Evolutionary conservation across 176 grass and related monocot species (phyloP).

Genomic region (Stipa capillata): DNA sequence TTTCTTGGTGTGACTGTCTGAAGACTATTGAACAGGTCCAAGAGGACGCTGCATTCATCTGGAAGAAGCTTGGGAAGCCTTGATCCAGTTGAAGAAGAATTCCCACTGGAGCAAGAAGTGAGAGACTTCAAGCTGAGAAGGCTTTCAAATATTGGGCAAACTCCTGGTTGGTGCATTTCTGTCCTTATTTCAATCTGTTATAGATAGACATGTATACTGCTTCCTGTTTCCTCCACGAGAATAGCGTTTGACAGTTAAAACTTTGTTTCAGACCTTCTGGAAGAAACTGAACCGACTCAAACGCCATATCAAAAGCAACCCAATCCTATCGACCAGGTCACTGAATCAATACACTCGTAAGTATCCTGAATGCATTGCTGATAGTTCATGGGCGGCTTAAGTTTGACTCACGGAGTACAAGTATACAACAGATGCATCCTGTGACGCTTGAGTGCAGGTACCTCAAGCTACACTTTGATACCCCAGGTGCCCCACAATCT

Average conservation of each 20-base stretch:
- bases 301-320: conserved; percentile 36
- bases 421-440: background rate
- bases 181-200: background rate
- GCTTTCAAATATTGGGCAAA: conserved; percentile 41
- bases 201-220: background rate
- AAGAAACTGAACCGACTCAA: conserved; percentile 77
- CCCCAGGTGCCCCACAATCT: conserved; percentile 38
- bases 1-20: background rate
- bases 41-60: conserved; percentile 68
- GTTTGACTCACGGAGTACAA: conserved; percentile 1
- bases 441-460: conserved; percentile 42
- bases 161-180: conserved; percentile 35
- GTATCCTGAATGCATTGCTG: conserved; percentile 16
- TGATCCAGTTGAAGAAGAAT: conserved; percentile 81
- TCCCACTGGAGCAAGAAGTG: conserved; percentile 41
- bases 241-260: background rate
- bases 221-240: background rate
- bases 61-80: conserved; percentile 54
- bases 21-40: conserved; percentile 39
- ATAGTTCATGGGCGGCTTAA: background rate
- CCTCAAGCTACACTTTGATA: conserved; percentile 83
- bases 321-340: conserved; percentile 33
- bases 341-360: conserved; percentile 61
- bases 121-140: conserved; percentile 64
- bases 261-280: conserved; percentile 51